Conservation (phyloP, 2,329 filamentous ascomycete species). For the Pseudogymnoascus sp. region DNA sequence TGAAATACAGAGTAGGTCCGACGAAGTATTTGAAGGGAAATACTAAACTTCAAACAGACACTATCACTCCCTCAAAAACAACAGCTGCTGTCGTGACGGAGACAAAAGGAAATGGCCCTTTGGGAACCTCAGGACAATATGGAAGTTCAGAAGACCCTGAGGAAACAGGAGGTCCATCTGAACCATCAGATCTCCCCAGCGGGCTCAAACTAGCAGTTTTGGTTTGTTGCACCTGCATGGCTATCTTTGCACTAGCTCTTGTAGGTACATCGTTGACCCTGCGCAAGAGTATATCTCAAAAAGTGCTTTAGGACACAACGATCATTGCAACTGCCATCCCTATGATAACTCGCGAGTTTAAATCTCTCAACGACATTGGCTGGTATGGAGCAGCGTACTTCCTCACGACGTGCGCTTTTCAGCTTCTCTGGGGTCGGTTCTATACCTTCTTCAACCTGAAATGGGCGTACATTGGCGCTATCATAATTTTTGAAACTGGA, state of each 20-base stretch:
- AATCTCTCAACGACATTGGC: constrained; percentile 22
- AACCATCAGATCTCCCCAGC: neutral
- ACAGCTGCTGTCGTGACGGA: neutral
- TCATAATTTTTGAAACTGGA: constrained; percentile 29
- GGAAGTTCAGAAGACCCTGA: neutral
- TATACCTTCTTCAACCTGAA: constrained; percentile 29
- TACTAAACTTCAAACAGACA: neutral
- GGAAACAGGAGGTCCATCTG: neutral
- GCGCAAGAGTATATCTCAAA: constrained; percentile 38
- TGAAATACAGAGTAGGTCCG: neutral
- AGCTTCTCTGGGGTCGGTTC: constrained; percentile 23
- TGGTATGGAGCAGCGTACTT: constrained; percentile 37
- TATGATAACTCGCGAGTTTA: constrained; percentile 22
- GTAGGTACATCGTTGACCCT: constrained; percentile 36
- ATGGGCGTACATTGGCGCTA: constrained; percentile 23
- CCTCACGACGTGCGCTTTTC: constrained; percentile 27
- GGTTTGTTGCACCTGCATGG: neutral
- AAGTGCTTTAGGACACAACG: constrained; percentile 36
- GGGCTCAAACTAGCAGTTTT: neutral
- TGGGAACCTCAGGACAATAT: neutral
- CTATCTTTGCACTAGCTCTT: neutral
- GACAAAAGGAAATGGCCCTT: neutral
- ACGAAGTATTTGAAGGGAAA: neutral
- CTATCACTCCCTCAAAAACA: neutral
- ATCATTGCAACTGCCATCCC: constrained; percentile 19